Evolutionary conservation across 768 basidiomycete genomes (phyloP).

Genomic region (Tulasnella sp.): DNA sequence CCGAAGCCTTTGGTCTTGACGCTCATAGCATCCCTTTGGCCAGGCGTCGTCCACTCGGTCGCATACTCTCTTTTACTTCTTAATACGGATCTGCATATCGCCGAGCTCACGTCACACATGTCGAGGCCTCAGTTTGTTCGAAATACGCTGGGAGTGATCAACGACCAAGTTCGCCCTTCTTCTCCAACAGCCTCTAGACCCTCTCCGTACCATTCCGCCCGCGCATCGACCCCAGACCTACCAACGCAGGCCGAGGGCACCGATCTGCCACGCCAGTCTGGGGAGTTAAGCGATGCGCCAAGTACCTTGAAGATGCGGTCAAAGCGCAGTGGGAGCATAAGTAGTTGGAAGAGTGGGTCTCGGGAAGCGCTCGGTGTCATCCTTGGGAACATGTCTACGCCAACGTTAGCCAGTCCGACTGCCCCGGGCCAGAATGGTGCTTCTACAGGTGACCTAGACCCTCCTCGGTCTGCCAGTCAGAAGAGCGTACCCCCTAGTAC

Average conservation of each 20-base stretch:
- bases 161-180: constrained; percentile 22
- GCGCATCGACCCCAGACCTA: constrained; percentile 44
- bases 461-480: neutral
- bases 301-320: constrained; percentile 9
- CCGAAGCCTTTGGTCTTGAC: neutral
- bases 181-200: neutral
- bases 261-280: neutral
- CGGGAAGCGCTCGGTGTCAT: constrained; percentile 9
- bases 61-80: constrained; percentile 85
- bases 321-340: constrained; percentile 22
- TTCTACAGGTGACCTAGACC: neutral
- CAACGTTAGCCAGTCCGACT: neutral
- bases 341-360: constrained; percentile 19
- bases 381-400: constrained; percentile 9
- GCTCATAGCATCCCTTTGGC: neutral
- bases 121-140: constrained; percentile 82
- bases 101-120: constrained; percentile 80
- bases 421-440: neutral
- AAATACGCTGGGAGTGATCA: constrained; percentile 81
- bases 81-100: constrained; percentile 96
- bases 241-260: constrained; percentile 41
- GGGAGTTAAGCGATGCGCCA: constrained; percentile 4
- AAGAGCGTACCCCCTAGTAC: constrained; percentile 23
- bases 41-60: constrained; percentile 90
- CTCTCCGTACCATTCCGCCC: constrained; percentile 33